Percentiles rank a stretch among this genome's conserved stretches.
Evolutionary conservation across 2,329 filamentous ascomycete genomes (phyloP).

Genomic region (Dothideomycetes sp.): DNA sequence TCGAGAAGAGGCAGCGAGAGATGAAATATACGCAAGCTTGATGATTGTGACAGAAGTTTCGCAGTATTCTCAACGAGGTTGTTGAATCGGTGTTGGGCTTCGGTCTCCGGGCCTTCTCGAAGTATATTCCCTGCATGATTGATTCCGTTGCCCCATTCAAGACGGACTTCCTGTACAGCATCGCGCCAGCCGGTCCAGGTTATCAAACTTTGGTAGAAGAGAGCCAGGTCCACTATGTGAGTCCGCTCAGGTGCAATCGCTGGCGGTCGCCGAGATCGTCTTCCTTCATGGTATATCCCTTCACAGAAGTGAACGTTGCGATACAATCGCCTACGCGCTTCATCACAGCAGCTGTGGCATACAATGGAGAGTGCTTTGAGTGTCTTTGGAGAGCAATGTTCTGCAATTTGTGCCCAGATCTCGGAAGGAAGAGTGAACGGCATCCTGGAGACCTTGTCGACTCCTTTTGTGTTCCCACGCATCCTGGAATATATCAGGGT

Average conservation of each 20-base stretch:
- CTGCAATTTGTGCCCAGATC: neutral
- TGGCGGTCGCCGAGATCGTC: too few species aligned
- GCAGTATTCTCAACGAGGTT: neutral
- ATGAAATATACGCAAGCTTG: neutral
- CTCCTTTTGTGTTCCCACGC: too few species aligned
- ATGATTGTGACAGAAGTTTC: neutral
- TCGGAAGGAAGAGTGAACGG: neutral
- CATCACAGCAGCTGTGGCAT: neutral
- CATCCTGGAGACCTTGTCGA: too few species aligned
- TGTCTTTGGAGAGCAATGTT: neutral
- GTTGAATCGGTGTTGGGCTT: neutral
- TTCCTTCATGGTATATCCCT: too few species aligned
- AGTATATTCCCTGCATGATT: neutral
- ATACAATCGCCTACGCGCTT: neutral
- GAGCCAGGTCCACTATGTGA: neutral
- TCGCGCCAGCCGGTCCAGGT: neutral
- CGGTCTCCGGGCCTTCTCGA: neutral
- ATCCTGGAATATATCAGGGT: too few species aligned
- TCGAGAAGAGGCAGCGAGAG: neutral
- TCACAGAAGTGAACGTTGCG: neutral
- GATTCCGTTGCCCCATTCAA: neutral
- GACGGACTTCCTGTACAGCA: neutral
- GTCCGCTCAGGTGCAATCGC: neutral
- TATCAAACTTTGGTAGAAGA: neutral
- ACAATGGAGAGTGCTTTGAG: neutral